Conservation (phyloP, 2,329 filamentous ascomycete species). For the Colletotrichum horii region DNA sequence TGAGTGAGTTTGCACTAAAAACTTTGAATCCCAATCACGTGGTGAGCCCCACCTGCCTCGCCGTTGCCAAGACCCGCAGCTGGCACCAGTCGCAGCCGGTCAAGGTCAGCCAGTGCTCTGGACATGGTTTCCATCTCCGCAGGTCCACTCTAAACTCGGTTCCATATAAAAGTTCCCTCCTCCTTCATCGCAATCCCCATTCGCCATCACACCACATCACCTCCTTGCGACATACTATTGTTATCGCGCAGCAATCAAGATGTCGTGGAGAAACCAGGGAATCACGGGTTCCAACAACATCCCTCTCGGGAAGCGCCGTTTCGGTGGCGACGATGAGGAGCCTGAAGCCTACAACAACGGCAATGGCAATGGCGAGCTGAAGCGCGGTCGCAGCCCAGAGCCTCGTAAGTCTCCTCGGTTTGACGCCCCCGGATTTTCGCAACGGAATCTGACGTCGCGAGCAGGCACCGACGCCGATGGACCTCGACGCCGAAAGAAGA, state of each 20-base stretch:
- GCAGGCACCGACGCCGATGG: constrained; percentile 69
- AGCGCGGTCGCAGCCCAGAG: constrained; percentile 93
- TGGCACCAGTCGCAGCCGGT: not conserved
- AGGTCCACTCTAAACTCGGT: not conserved
- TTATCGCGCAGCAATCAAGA: constrained; percentile 36
- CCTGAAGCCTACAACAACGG: constrained; percentile 29
- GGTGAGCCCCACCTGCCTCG: not conserved
- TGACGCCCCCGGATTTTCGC: not conserved
- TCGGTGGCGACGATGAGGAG: constrained; percentile 68
- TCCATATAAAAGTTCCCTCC: constrained; percentile 16
- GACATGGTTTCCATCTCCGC: not conserved
- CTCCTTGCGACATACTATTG: not conserved
- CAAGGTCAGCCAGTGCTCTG: not conserved
- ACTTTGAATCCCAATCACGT: not conserved
- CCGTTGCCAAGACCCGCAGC: not conserved
- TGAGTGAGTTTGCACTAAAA: not conserved
- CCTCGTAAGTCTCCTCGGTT: constrained; percentile 61
- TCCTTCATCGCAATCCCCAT: not conserved
- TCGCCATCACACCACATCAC: not conserved
- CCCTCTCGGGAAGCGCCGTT: constrained; percentile 85
- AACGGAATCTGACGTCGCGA: constrained; percentile 32
- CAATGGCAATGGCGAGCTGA: constrained; percentile 57
- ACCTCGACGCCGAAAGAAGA: constrained; percentile 91
- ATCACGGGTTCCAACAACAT: constrained; percentile 99
- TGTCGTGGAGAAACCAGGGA: constrained; percentile 76